Base-by-base conservation (phyloP, 345 rosid genomes). In the Populus davidiana region DNA sequence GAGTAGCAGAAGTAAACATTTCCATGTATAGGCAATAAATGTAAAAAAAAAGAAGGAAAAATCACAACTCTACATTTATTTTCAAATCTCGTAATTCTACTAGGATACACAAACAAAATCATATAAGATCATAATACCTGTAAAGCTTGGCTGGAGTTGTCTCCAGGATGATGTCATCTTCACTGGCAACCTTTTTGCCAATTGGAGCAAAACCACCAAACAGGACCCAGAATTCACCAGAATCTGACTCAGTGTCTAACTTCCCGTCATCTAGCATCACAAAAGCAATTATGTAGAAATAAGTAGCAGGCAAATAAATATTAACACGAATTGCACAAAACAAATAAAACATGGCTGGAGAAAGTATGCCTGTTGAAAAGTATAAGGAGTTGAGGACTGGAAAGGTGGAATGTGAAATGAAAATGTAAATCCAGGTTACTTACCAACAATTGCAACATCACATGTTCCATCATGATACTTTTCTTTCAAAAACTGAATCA, bases 191-290 rank as follows among this genome's bases (percentile, higher is more conserved):
- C 81, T 96, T 96, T 87, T 90, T 92, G 63, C 94, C 95, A 59
- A 96, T 91, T 70, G 99, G 99, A 77, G 99, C 98, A 86, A 93
- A 93, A 61, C 98, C 98, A 74, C 98, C 98, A 83, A 92, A 86
- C 66, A 93, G 96, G 81, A 92, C 98, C 98, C 98, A 92, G 74
- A 93, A 93, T 76, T 89, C 98, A 61, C 98, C 98, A 0, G 98
- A 93, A 74, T 93, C 98, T 80, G 98, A 93, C 85, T 93, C 98
- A 41, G 98, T 93, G 82, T 93, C 98, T 76, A 93, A 84, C 79
- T 91, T 93, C 50, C 98, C 98, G 85, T 93, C 98, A 83, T 93
- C 98, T 93, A 76, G 77, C 73, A 82, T 43, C 76, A 81, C 44
- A 67, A 76, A 81, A 75, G 81, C 75, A 77, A 78, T 38, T 13